Percentiles rank a stretch among this genome's conserved stretches.
phyloP scores from a whole-genome alignment of 148 eudicot species.

The Camellia japonica region DNA sequence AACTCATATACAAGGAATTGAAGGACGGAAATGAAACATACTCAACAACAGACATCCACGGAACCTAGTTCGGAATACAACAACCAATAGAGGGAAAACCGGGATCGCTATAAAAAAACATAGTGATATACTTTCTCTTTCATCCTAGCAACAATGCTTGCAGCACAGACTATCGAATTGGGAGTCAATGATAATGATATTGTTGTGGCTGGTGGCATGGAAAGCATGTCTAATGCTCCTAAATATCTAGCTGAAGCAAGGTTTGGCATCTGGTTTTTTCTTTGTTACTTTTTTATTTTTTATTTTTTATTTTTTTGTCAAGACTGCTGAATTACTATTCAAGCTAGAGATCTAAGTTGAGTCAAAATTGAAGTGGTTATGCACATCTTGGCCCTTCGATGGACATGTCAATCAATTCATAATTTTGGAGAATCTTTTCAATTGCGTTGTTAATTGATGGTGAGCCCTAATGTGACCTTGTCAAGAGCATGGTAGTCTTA shows the following conservation, averaged over 20 bases:
- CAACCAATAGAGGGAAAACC: too few species aligned
- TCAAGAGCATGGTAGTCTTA: not conserved
- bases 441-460: not conserved
- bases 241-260: conserved; percentile 73
- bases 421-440: not conserved
- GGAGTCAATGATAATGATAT: conserved; percentile 58
- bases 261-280: conserved; percentile 21
- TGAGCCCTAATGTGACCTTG: too few species aligned
- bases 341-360: not conserved
- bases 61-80: too few species aligned
- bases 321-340: not conserved
- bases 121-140: not conserved
- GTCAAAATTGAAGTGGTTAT: not conserved
- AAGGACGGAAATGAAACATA: too few species aligned
- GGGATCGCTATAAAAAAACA: too few species aligned
- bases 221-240: conserved; percentile 95
- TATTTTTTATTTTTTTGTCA: not conserved
- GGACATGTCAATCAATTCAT: not conserved
- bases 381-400: not conserved
- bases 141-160: conserved; percentile 75
- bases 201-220: conserved; percentile 17
- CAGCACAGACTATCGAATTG: conserved; percentile 71
- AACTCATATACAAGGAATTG: too few species aligned
- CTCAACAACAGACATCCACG: too few species aligned
- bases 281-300: not conserved